Percentiles rank a stretch among this genome's conserved stretches.
Conservation (phyloP, 805 yeast species). For the Yamadazyma akitaensis region DNA sequence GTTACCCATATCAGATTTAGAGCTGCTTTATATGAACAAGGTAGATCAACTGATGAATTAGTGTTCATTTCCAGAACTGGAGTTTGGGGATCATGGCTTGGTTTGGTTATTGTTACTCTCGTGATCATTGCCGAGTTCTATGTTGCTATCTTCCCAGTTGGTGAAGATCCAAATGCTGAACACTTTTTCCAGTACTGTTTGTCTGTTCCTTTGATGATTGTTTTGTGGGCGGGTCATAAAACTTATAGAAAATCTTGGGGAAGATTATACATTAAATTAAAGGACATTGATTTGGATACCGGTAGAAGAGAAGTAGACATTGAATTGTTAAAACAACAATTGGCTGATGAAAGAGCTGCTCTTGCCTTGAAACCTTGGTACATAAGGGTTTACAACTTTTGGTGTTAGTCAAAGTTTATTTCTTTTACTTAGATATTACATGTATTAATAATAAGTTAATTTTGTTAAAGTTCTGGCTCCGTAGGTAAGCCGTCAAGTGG, state of each 20-base stretch:
- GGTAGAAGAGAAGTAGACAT: slow-evolving; percentile 40
- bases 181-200: slow-evolving; percentile 52
- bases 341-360: slow-evolving; percentile 35
- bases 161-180: slow-evolving; percentile 22
- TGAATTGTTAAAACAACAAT: slow-evolving; percentile 37
- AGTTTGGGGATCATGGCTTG: slow-evolving; percentile 33
- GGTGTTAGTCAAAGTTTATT: slow-evolving; percentile 22
- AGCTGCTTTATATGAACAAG: slow-evolving; percentile 35
- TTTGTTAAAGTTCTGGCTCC: not conserved
- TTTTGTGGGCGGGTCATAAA: slow-evolving; percentile 44
- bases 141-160: slow-evolving; percentile 39
- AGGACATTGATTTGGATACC: slow-evolving; percentile 40
- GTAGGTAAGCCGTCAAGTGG: not conserved
- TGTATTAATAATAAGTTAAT: not conserved
- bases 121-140: slow-evolving; percentile 38
- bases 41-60: slow-evolving; percentile 35
- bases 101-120: slow-evolving; percentile 29
- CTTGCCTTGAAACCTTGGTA: slow-evolving; percentile 25
- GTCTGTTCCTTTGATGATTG: slow-evolving; percentile 44
- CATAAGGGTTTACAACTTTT: slow-evolving; percentile 26
- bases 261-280: slow-evolving; percentile 26
- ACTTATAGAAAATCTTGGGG: slow-evolving; percentile 29
- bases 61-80: slow-evolving; percentile 35
- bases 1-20: slow-evolving; percentile 40
- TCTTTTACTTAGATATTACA: not conserved